Base-by-base conservation (phyloP, 139 green algal species). In the Tetradesmus obliquus region DNA sequence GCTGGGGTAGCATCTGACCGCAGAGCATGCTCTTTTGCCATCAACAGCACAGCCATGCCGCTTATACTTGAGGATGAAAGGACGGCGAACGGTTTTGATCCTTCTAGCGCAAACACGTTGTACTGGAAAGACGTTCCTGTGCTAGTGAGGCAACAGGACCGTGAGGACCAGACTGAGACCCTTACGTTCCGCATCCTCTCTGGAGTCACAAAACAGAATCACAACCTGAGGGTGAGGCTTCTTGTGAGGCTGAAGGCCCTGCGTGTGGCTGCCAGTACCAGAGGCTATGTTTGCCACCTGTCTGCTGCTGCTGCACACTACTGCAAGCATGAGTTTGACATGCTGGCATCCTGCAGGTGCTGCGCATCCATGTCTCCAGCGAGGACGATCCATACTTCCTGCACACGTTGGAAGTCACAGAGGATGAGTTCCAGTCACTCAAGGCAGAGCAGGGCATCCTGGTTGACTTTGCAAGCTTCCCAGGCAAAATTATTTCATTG, bases 391-490 rank as follows among this genome's bases (percentile, higher is more conserved):
- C 95, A 24, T 95, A 91, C 90, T 96, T 98, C 79, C 91, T 99
- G 82, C 96, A 99, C 86, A 96, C 96, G 3, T 85, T 99, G 57
- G 98, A 99, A 72, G 95, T 99, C 17, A 97, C 87, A 45, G 98
- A 99, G 94, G 97, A 99, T 82, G 97, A 99, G 51, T 99, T 98
- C 58, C 94, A 96, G 81, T 91, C 86, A 22, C 89, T 99, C 0
- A 98, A 98, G 89, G 92, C 93, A 32, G 97, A 99, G 76, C 97
- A 99, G 93, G 95, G 96, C 90, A 98, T 99, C 84, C 94, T 99
- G 2, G 97, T 99, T 8, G 97, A 99, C 91, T 99, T 98, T 91
- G 92, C 92, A 22, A 96, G 93, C 87, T 99, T 99, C 79, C 96
- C 97, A 4, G 92, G 91, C 55, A 98, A 99, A 84, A 94, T 99